Evolutionary conservation across 495 filamentous ascomycete species (phyloP).

Genomic region (Podospora pseudoanserina): DNA sequence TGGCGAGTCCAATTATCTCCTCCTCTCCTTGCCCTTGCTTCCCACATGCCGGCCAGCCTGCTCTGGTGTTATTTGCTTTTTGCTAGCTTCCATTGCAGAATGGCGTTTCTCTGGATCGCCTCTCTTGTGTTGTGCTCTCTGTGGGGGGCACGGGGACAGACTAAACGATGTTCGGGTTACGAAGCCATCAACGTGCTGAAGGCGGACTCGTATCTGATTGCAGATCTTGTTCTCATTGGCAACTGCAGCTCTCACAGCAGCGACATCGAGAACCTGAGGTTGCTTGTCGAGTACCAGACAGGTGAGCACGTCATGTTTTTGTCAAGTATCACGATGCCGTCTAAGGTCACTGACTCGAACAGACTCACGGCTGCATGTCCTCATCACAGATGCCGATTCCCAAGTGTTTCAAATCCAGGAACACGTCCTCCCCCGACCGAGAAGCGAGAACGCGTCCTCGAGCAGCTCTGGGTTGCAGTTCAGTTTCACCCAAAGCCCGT

Average conservation of each 20-base stretch:
- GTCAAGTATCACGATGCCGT: neutral
- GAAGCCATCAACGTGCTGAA: constrained; percentile 58
- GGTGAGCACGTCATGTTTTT: constrained; percentile 45
- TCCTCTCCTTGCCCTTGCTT: neutral
- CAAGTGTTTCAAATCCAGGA: constrained; percentile 76
- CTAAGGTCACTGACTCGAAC: constrained; percentile 14
- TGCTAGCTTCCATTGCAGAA: neutral
- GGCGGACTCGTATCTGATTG: constrained; percentile 49
- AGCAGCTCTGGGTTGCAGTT: constrained; percentile 57
- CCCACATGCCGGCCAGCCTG: neutral
- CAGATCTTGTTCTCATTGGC: constrained; percentile 59
- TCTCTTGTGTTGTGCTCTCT: neutral
- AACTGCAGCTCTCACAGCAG: constrained; percentile 66
- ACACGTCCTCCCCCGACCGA: constrained; percentile 63
- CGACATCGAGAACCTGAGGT: constrained; percentile 61
- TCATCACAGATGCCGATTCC: constrained; percentile 69
- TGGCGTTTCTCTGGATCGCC: neutral
- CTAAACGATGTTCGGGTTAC: constrained; percentile 63
- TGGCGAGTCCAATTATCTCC: neutral
- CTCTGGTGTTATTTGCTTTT: neutral
- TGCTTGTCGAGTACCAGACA: constrained; percentile 73
- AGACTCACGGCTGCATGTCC: constrained; percentile 77
- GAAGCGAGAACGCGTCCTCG: constrained; percentile 20
- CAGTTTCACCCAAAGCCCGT: constrained; percentile 60
- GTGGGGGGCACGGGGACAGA: neutral